A percentile compares a stretch with the other conserved stretches of the same genome.
phyloP scores from a whole-genome alignment of 768 basidiomycete species.

The Russula griseocarnosa region DNA sequence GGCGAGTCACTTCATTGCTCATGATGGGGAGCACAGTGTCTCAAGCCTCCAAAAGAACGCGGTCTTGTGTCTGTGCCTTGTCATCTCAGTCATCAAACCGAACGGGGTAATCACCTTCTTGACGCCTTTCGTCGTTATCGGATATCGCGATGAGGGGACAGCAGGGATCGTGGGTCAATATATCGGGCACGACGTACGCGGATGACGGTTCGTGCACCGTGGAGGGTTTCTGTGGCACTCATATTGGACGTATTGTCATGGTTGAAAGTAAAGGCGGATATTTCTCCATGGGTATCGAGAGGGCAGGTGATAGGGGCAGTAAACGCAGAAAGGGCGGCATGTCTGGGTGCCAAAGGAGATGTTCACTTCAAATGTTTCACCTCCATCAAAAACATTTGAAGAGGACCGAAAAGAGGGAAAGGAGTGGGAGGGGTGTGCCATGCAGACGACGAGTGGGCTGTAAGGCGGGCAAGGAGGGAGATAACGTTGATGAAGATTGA shows the following conservation, averaged over 20 bases:
- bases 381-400: too few species aligned
- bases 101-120: conserved; percentile 53
- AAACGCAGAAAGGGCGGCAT: too few species aligned
- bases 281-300: too few species aligned
- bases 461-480: conserved; percentile 72
- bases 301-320: too few species aligned
- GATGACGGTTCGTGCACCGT: too few species aligned
- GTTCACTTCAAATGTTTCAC: too few species aligned
- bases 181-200: too few species aligned
- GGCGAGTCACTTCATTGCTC: conserved; percentile 49
- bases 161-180: too few species aligned
- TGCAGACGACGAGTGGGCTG: conserved; percentile 76
- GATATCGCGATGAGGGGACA: conserved; percentile 12
- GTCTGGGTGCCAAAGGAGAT: too few species aligned
- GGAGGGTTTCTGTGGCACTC: too few species aligned
- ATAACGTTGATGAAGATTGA: conserved; percentile 66
- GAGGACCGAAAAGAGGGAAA: conserved; percentile 83
- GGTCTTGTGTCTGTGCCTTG: conserved; percentile 73
- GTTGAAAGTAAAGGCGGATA: too few species aligned
- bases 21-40: conserved; percentile 46
- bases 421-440: conserved; percentile 93
- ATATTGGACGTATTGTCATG: too few species aligned
- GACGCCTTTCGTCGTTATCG: conserved; percentile 28
- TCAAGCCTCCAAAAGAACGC: conserved; percentile 48
- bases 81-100: conserved; percentile 49